A percentile compares a stretch with the other conserved stretches of the same genome.
Conservation (phyloP, 2,329 filamentous ascomycete genomes). For the Aspergillus sergii region DNA sequence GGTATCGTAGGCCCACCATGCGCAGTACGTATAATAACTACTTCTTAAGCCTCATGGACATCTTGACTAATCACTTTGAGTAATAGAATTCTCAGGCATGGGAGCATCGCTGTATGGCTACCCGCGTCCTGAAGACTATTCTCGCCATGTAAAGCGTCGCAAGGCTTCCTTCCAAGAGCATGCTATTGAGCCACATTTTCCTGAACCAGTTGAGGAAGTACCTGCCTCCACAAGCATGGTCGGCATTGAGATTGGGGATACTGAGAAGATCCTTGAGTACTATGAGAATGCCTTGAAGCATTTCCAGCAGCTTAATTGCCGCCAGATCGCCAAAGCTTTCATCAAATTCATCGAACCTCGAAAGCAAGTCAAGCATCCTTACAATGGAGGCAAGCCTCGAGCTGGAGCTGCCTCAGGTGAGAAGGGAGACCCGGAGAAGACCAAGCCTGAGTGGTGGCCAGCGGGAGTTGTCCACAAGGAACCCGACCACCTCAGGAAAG, state of each 20-base stretch:
- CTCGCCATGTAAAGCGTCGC: constrained; percentile 35
- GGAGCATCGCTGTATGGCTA: constrained; percentile 23
- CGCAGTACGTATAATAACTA: constrained; percentile 28
- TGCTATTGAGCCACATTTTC: constrained; percentile 19
- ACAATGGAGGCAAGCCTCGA: constrained; percentile 48
- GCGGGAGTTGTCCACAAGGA: constrained; percentile 50
- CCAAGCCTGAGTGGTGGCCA: constrained; percentile 51
- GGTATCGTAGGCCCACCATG: constrained; percentile 29
- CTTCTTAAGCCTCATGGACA: background rate
- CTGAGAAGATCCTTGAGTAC: constrained; percentile 39
- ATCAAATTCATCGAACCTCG: constrained; percentile 51
- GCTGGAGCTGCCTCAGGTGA: constrained; percentile 39
- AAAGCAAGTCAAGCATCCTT: constrained; percentile 52
- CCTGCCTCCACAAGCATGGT: constrained; percentile 28
- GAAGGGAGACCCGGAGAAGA: constrained; percentile 46
- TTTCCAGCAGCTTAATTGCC: constrained; percentile 51
- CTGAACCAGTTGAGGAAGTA: constrained; percentile 29
- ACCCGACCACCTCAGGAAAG: constrained; percentile 52
- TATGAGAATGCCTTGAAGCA: constrained; percentile 46
- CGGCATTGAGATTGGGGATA: constrained; percentile 42
- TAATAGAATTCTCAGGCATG: constrained; percentile 15
- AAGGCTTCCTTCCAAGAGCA: constrained; percentile 24
- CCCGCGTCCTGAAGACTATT: constrained; percentile 14
- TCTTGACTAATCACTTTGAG: constrained; percentile 4
- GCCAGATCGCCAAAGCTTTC: constrained; percentile 48